Base-by-base conservation (phyloP, 768 basidiomycete genomes). In the Suillus subaureus region DNA sequence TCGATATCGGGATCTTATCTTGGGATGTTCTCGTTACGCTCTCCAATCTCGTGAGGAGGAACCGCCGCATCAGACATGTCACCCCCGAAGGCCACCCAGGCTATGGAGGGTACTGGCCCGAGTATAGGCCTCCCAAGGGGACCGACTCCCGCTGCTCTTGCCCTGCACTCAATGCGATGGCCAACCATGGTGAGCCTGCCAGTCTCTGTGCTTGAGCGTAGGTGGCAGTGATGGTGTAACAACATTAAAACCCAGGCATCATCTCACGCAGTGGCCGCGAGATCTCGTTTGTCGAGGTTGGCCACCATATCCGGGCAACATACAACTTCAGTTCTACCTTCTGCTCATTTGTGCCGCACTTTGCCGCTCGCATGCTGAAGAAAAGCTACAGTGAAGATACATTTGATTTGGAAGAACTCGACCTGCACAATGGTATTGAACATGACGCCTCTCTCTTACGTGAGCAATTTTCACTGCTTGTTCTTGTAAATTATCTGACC, bases 81-180 rank as follows among this genome's bases (percentile, higher is more conserved):
- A 84, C 85, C 0, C 86, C 85, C 2, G 74, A 77, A 33, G 87
- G 87, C 0, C 76, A 82, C 61, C 84, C 85, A 3, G 90, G 89
- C 0, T 82, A 78, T 58, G 84, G 81, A 21, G 89, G 90, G 0
- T 73, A 82, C 62, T 93, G 92, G 92, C 90, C 91, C 0, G 85
- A 88, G 70, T 92, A 83, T 71, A 76, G 82, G 1, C 74, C 87
- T 2, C 84, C 90, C 9, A 75, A 74, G 64, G 81, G 86, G 12
- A 85, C 84, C 1, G 91, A 92, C 69, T 92, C 91, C 70, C 81
- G 92, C 3, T 85, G 85, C 67, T 84, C 88, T 1, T 93, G 92
- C 68, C 92, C 92, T 1, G 91, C 85, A 12, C 73, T 94, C 66
- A 94, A 94, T 70, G 89, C 90, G 0, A 79, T 94, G 85, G 91